phyloP scores from a whole-genome alignment of 768 basidiomycete species.

The Omphalotus guepiniiformis region DNA sequence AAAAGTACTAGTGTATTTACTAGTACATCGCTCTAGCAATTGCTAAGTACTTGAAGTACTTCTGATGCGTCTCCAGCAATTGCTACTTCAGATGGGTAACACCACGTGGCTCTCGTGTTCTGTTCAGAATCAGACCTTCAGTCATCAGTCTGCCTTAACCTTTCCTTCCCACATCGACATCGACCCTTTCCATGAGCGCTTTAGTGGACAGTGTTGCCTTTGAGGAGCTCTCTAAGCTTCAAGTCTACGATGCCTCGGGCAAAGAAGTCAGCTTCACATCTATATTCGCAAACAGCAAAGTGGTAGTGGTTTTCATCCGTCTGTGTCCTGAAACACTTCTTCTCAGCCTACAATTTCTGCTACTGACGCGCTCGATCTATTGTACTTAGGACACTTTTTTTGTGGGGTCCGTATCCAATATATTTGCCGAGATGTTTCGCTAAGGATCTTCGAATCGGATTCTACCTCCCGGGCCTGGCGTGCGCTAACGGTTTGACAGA shows the following conservation, averaged over 20 bases:
- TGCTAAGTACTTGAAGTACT: too few relatives aligned
- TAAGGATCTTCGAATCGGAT: background rate
- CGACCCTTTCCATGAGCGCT: too few relatives aligned
- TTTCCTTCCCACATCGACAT: too few relatives aligned
- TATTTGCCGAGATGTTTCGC: background rate
- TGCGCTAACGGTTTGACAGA: too few relatives aligned
- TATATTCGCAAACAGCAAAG: slow-evolving; percentile 44
- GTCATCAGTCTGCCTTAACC: too few relatives aligned
- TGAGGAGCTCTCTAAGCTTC: slow-evolving; percentile 31
- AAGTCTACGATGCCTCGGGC: slow-evolving; percentile 44
- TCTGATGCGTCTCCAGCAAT: too few relatives aligned
- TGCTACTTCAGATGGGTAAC: too few relatives aligned
- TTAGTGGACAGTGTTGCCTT: slow-evolving; percentile 29
- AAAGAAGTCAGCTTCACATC: slow-evolving; percentile 47
- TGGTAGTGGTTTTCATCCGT: slow-evolving; percentile 65
- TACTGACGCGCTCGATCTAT: background rate
- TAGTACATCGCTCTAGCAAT: too few relatives aligned
- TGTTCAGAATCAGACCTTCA: too few relatives aligned
- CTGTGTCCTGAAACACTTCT: slow-evolving; percentile 3
- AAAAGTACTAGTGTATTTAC: too few relatives aligned
- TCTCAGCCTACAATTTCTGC: background rate
- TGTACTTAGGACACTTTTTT: slow-evolving; percentile 53
- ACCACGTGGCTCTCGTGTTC: too few relatives aligned
- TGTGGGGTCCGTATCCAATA: slow-evolving; percentile 45
- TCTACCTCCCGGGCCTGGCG: too few relatives aligned